These are phyloP conservation scores for Blepharisma japonicum DNA, from an alignment of 73 alveolate species.

Conservation along the genomic window DNA sequence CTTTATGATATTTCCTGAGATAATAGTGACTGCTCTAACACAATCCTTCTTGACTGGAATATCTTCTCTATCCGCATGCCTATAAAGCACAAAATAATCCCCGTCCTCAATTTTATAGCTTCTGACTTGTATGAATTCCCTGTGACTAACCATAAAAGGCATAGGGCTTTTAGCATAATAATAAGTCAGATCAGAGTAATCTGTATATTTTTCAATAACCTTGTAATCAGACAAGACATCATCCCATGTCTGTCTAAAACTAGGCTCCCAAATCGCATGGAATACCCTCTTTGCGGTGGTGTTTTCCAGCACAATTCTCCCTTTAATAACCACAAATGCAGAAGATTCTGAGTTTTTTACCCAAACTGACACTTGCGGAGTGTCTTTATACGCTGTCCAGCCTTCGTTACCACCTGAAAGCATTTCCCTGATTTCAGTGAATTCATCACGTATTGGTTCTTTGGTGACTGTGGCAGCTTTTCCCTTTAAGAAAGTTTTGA, in stretches of 20 bases:
- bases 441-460: too few relatives aligned
- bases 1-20: neutral
- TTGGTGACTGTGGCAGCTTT: too few relatives aligned
- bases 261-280: neutral
- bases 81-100: neutral
- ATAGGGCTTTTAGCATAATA: neutral
- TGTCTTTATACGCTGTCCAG: neutral
- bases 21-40: neutral
- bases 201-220: neutral
- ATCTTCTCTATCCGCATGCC: slow-evolving; percentile 2
- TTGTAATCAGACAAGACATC: neutral
- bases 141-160: neutral
- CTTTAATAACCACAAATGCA: neutral
- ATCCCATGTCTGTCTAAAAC: neutral
- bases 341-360: neutral
- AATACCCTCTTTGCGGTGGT: neutral
- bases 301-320: neutral
- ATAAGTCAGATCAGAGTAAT: neutral
- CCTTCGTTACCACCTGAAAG: neutral
- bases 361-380: neutral
- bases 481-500: too few relatives aligned
- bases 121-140: slow-evolving; percentile 1
- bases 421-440: neutral
- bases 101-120: neutral
- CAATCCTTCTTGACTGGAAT: neutral